phyloP scores from a whole-genome alignment of 805 yeast genomes.

The Candida chauliodis region DNA sequence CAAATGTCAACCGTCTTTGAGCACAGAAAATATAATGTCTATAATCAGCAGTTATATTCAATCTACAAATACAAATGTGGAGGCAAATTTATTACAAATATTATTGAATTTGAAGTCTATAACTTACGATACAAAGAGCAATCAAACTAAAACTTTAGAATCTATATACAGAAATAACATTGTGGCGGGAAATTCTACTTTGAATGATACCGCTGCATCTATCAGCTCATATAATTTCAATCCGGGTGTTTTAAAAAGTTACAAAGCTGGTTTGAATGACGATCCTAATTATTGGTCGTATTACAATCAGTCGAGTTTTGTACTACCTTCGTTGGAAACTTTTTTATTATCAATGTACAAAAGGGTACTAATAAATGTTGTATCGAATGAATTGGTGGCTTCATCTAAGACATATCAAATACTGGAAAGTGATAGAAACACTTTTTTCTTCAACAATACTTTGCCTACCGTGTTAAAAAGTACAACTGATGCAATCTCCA shows the following conservation, averaged over 20 bases:
- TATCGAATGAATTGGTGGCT: conserved; percentile 18
- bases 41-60: conserved; percentile 17
- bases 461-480: conserved; percentile 1
- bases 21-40: conserved; percentile 21
- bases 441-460: conserved; percentile 10
- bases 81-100: conserved; percentile 31
- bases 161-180: background rate
- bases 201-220: conserved; percentile 20
- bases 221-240: conserved; percentile 21
- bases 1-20: conserved; percentile 27
- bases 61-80: conserved; percentile 28
- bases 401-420: conserved; percentile 20
- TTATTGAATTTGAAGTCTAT: conserved; percentile 15
- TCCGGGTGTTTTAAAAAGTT: conserved; percentile 21
- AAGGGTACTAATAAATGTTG: conserved; percentile 25
- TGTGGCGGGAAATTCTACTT: conserved; percentile 24
- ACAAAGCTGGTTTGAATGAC: conserved; percentile 2
- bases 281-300: conserved; percentile 4
- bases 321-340: conserved; percentile 25
- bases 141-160: conserved; percentile 7
- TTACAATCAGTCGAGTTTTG: conserved; percentile 19
- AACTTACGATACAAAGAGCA: conserved; percentile 1
- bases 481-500: background rate
- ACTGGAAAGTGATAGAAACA: conserved; percentile 17
- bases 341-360: conserved; percentile 25